Conservation (phyloP, 371 early-diverging fungal species). For the Apophysomyces trapeziformis region DNA sequence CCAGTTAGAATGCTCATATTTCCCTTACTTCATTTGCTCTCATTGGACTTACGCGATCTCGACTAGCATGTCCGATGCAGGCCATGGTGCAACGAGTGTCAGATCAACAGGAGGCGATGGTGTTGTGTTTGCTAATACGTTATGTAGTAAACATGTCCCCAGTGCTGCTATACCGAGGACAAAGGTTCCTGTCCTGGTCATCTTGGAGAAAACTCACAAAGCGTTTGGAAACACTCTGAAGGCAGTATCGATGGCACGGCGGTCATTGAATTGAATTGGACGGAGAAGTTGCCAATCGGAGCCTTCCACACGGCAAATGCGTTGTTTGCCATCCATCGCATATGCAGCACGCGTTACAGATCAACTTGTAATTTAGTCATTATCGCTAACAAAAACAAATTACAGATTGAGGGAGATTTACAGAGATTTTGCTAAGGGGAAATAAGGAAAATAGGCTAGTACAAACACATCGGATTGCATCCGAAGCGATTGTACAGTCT, state of each 20-base stretch:
- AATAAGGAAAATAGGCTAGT: too few species aligned
- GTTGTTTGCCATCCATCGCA: too few species aligned
- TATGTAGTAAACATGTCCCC: neutral
- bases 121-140: slow-evolving; percentile 1
- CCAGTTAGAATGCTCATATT: neutral
- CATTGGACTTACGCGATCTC: slow-evolving; percentile 62
- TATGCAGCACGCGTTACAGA: too few species aligned
- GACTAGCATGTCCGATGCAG: slow-evolving; percentile 56
- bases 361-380: too few species aligned
- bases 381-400: too few species aligned
- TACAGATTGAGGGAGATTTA: too few species aligned
- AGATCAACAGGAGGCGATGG: slow-evolving; percentile 58
- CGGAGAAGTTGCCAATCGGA: too few species aligned
- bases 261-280: neutral
- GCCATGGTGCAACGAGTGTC: slow-evolving; percentile 63
- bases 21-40: neutral
- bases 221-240: neutral
- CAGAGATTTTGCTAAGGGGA: too few species aligned
- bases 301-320: too few species aligned
- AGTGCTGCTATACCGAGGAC: slow-evolving; percentile 15
- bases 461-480: too few species aligned
- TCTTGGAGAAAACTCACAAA: slow-evolving; percentile 4
- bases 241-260: neutral
- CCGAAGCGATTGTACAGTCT: too few species aligned
- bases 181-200: slow-evolving; percentile 1